These are phyloP conservation scores for Alternaria triticina DNA, from an alignment of 2,329 filamentous ascomycete genomes.

Conservation along the genomic window DNA sequence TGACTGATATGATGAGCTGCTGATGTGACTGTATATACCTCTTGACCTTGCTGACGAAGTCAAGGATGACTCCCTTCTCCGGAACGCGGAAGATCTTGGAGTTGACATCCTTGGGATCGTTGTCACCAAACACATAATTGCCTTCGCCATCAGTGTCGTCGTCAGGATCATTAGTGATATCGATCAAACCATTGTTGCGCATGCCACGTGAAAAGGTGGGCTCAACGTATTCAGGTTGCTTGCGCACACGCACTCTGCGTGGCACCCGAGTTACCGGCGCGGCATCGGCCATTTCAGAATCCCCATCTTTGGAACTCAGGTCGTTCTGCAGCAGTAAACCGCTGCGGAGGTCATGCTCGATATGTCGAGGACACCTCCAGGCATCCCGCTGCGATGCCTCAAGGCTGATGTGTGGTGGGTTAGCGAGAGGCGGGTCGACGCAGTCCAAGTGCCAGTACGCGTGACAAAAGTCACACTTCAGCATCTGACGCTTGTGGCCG, in stretches of 20 bases:
- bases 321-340: constrained; percentile 42
- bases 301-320: constrained; percentile 35
- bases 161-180: constrained; percentile 53
- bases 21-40: constrained; percentile 31
- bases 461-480: constrained; percentile 83
- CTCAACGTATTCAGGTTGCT: constrained; percentile 56
- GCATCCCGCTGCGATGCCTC: constrained; percentile 66
- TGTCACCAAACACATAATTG: constrained; percentile 51
- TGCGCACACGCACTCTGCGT: constrained; percentile 58
- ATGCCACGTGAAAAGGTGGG: constrained; percentile 66
- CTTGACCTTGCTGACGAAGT: constrained; percentile 69
- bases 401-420: constrained; percentile 67
- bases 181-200: constrained; percentile 57
- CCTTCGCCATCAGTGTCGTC: constrained; percentile 51
- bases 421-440: constrained; percentile 80
- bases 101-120: constrained; percentile 48
- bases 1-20: constrained; percentile 4
- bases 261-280: constrained; percentile 34
- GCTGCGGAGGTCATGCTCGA: constrained; percentile 71
- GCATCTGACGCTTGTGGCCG: constrained; percentile 71
- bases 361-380: constrained; percentile 90
- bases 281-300: constrained; percentile 39
- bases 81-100: constrained; percentile 54
- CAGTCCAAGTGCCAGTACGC: constrained; percentile 93
- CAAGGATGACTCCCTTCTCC: constrained; percentile 55